These are phyloP conservation scores for Clitoria ternatea DNA, from an alignment of 306 rosid species.

Conservation along the genomic window DNA sequence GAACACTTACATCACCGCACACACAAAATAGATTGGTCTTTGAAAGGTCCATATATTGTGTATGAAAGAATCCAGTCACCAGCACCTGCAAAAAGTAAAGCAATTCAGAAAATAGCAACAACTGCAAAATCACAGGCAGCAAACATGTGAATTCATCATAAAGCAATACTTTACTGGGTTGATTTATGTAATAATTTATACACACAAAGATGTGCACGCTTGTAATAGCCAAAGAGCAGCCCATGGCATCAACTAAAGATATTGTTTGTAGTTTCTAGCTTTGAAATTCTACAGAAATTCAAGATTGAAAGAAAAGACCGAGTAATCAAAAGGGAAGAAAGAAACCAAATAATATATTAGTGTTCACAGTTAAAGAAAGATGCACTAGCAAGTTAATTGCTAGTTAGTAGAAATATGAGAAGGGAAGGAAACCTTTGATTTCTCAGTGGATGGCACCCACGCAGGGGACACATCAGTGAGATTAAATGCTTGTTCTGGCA, in stretches of 20 bases:
- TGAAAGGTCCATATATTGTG: slow-evolving; percentile 52
- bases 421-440: slow-evolving; percentile 69
- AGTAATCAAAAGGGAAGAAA: slow-evolving; percentile 12
- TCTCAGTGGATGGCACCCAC: slow-evolving; percentile 76
- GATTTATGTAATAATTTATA: neutral
- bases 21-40: slow-evolving; percentile 63
- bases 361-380: neutral
- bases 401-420: neutral
- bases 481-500: slow-evolving; percentile 65
- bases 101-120: slow-evolving; percentile 15
- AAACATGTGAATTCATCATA: slow-evolving; percentile 12
- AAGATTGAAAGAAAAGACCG: slow-evolving; percentile 13
- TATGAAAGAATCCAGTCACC: slow-evolving; percentile 64
- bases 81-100: slow-evolving; percentile 66
- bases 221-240: slow-evolving; percentile 1
- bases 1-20: slow-evolving; percentile 63
- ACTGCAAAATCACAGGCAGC: slow-evolving; percentile 16
- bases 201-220: slow-evolving; percentile 6
- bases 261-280: slow-evolving; percentile 16
- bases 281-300: neutral
- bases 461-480: slow-evolving; percentile 73
- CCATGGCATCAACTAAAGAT: neutral
- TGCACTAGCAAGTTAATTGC: neutral
- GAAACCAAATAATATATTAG: neutral
- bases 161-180: neutral